These are phyloP conservation scores for Apiospora malaysiana DNA, from an alignment of 2,329 filamentous ascomycete species.

Conservation along the genomic window DNA sequence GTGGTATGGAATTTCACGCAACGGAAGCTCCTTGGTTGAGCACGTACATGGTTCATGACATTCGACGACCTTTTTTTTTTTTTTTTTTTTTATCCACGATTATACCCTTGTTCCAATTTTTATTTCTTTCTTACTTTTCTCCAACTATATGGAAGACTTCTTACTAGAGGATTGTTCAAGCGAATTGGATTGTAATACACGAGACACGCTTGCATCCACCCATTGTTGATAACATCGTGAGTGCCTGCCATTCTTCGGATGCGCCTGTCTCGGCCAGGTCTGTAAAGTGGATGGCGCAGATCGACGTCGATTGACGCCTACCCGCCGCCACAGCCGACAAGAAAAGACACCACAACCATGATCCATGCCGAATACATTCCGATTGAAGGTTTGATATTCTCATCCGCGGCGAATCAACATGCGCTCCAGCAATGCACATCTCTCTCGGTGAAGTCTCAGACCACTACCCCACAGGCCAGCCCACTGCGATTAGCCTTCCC, in stretches of 20 bases:
- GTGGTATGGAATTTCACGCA: neutral
- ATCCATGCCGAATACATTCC: neutral
- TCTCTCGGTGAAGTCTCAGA: too few relatives aligned
- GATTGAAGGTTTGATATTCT: neutral
- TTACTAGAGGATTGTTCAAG: neutral
- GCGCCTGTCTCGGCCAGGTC: neutral
- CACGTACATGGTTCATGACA: neutral
- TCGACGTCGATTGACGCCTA: neutral
- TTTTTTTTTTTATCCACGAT: neutral
- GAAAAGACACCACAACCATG: neutral
- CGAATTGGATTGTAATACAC: neutral
- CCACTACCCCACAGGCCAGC: neutral
- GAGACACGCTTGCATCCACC: neutral
- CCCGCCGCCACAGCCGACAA: neutral
- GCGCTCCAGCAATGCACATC: neutral
- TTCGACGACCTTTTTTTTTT: too few relatives aligned
- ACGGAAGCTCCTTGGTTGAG: neutral
- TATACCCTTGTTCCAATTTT: slow-evolving; percentile 3
- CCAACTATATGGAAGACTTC: neutral
- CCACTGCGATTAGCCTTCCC: neutral
- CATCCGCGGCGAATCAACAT: neutral
- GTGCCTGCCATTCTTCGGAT: neutral
- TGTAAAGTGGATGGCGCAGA: neutral
- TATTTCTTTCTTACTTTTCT: neutral
- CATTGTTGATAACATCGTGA: neutral